Evolutionary conservation across 2,329 filamentous ascomycete species (phyloP).

Genomic region (Colletotrichum sp.): DNA sequence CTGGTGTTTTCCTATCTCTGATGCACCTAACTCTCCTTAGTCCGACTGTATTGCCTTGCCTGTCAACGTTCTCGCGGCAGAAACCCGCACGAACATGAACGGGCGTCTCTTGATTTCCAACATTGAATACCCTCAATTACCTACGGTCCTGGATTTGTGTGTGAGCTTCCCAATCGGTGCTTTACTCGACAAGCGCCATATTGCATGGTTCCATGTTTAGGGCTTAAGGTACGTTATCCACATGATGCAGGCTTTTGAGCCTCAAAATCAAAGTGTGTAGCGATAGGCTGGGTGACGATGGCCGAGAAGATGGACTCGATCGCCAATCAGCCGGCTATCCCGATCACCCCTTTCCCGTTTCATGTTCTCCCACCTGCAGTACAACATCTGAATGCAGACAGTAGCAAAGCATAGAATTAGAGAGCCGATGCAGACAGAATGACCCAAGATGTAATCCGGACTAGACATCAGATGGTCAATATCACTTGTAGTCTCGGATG

Average conservation of each 20-base stretch:
- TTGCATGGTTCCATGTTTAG: neutral
- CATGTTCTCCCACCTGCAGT: constrained; percentile 45
- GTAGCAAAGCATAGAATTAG: constrained; percentile 35
- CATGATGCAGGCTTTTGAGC: neutral
- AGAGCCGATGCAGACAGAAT: neutral
- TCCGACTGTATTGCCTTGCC: neutral
- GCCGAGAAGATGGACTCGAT: constrained; percentile 36
- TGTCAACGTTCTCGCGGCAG: neutral
- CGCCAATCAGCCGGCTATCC: constrained; percentile 36
- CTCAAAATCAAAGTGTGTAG: constrained; percentile 33
- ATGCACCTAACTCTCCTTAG: accelerated
- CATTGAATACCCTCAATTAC: neutral
- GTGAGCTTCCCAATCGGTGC: neutral
- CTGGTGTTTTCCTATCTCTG: neutral
- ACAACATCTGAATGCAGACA: constrained; percentile 37
- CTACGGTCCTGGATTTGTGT: neutral
- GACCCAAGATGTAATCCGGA: neutral
- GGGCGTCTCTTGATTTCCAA: neutral
- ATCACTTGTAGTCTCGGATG: neutral
- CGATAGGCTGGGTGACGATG: constrained; percentile 44
- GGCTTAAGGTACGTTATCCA: neutral
- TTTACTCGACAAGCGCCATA: neutral
- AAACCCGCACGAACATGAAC: neutral
- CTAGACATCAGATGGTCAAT: neutral
- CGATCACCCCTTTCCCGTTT: constrained; percentile 41